phyloP scores from a whole-genome alignment of 129 eudicot species.

The Smallanthus sonchifolius region DNA sequence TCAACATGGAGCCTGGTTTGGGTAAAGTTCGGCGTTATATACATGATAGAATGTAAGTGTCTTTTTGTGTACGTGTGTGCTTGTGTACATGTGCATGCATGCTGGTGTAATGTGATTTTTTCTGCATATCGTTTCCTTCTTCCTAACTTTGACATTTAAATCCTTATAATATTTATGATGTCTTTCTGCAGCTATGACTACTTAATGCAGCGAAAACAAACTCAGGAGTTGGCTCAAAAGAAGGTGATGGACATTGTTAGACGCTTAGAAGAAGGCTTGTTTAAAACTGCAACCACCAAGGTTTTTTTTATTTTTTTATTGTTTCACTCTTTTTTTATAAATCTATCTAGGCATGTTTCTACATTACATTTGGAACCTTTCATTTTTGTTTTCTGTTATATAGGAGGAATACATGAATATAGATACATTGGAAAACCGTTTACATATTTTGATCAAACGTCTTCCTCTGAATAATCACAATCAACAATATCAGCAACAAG shows the following conservation, averaged over 20 bases:
- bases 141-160: background rate
- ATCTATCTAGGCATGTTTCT: background rate
- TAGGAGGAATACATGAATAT: constrained; percentile 82
- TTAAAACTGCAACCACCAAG: constrained; percentile 56
- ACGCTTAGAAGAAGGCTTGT: constrained; percentile 82
- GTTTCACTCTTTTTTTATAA: background rate
- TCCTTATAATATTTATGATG: background rate
- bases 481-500: constrained; percentile 60
- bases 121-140: background rate
- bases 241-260: constrained; percentile 59
- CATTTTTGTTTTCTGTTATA: constrained; percentile 16
- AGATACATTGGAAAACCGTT: constrained; percentile 69
- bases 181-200: constrained; percentile 53
- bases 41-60: constrained; percentile 52
- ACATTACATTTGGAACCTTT: background rate
- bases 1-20: constrained; percentile 46
- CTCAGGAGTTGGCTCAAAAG: constrained; percentile 37
- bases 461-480: constrained; percentile 41
- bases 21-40: constrained; percentile 40
- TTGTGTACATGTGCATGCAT: constrained; percentile 3
- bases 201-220: constrained; percentile 45
- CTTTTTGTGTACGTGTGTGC: background rate
- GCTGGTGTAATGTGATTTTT: constrained; percentile 1
- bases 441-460: constrained; percentile 48
- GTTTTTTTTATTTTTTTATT: constrained; percentile 36